Conservation (phyloP, 371 early-diverging fungal genomes). For the Apophysomyces variabilis region DNA sequence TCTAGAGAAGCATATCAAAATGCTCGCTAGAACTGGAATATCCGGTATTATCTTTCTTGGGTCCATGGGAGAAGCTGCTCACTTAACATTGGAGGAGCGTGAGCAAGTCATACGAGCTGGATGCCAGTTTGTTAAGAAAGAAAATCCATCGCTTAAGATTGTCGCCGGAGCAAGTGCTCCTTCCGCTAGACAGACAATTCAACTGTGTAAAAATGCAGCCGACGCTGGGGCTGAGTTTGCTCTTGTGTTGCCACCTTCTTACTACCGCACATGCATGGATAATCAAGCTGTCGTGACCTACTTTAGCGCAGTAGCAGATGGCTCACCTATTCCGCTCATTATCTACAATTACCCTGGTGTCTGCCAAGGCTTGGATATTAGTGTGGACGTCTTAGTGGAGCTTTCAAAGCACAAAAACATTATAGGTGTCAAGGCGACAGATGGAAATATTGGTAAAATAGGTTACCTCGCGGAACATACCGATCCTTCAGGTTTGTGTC, state of each 20-base stretch:
- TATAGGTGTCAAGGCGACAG: constrained; percentile 52
- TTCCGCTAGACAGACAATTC: constrained; percentile 41
- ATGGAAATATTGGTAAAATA: constrained; percentile 56
- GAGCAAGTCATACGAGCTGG: constrained; percentile 31
- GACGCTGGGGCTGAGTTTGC: constrained; percentile 43
- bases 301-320: constrained; percentile 43
- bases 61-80: constrained; percentile 54
- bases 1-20: constrained; percentile 44
- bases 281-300: constrained; percentile 34
- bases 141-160: constrained; percentile 36
- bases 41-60: constrained; percentile 51
- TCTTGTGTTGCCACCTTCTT: constrained; percentile 50
- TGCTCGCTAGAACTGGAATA: constrained; percentile 43
- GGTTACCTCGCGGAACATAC: constrained; percentile 26
- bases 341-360: constrained; percentile 58
- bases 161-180: constrained; percentile 46
- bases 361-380: constrained; percentile 50
- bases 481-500: constrained; percentile 1
- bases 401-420: constrained; percentile 49
- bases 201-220: constrained; percentile 39
- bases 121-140: constrained; percentile 28
- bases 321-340: constrained; percentile 47
- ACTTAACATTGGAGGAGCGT: constrained; percentile 45
- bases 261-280: constrained; percentile 36
- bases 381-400: constrained; percentile 27